Evolutionary conservation across 2,329 filamentous ascomycete species (phyloP).

Genomic region (Epichloe festucae): DNA sequence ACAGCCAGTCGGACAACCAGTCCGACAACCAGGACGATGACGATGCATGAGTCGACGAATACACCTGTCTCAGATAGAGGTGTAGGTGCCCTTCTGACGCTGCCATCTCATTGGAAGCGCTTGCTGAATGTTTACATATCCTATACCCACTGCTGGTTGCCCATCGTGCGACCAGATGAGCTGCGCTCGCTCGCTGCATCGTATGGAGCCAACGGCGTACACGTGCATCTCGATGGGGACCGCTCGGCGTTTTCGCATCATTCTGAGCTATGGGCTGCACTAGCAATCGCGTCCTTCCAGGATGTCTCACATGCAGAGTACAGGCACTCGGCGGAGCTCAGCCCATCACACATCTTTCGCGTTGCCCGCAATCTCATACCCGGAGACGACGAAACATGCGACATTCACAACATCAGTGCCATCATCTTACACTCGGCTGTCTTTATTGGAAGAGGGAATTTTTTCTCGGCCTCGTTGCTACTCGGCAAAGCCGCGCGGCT

Average conservation of each 20-base stretch:
- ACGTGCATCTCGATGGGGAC: constrained; percentile 13
- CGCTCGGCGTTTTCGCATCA: constrained; percentile 26
- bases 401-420: constrained; percentile 24
- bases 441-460: constrained; percentile 46
- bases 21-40: not conserved
- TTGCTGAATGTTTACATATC: constrained; percentile 62
- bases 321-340: not conserved
- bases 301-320: constrained; percentile 15
- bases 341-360: constrained; percentile 30
- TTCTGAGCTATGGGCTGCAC: constrained; percentile 46
- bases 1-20: not conserved
- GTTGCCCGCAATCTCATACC: constrained; percentile 38
- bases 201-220: constrained; percentile 26
- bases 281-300: constrained; percentile 45
- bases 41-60: not conserved
- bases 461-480: constrained; percentile 47
- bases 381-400: constrained; percentile 31
- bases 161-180: constrained; percentile 55
- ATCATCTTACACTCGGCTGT: constrained; percentile 47
- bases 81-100: constrained; percentile 5
- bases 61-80: not conserved
- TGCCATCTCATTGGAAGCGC: constrained; percentile 43
- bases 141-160: constrained; percentile 66
- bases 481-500: constrained; percentile 47
- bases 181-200: constrained; percentile 35